Evolutionary conservation across 805 yeast genomes (phyloP).

Genomic region (Ogataea parapolymorpha): DNA sequence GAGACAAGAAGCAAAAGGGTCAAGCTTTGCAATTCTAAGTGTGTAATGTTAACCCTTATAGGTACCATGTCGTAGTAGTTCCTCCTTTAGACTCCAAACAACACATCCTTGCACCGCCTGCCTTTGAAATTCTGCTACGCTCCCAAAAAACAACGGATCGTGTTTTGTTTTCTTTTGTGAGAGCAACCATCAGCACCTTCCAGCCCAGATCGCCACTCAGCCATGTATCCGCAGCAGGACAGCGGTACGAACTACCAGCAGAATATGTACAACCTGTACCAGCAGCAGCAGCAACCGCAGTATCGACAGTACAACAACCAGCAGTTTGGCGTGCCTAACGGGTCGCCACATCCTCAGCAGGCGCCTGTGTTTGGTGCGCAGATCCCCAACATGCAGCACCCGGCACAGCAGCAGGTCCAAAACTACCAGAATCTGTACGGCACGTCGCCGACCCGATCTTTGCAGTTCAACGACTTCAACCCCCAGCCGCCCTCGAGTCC

Average conservation of each 20-base stretch:
- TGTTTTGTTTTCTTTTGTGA: slow-evolving; percentile 15
- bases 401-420: slow-evolving; percentile 18
- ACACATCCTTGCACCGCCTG: slow-evolving; percentile 6
- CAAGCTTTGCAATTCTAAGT: slow-evolving; percentile 98
- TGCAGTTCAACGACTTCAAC: slow-evolving; percentile 17
- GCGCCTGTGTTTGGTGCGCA: slow-evolving; percentile 17
- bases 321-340: slow-evolving; percentile 5
- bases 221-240: slow-evolving; percentile 12
- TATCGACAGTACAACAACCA: slow-evolving; percentile 14
- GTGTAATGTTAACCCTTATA: slow-evolving; percentile 12
- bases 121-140: neutral
- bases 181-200: neutral
- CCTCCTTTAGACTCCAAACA: neutral
- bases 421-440: slow-evolving; percentile 17
- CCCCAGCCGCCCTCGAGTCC: slow-evolving; percentile 36
- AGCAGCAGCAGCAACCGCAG: slow-evolving; percentile 32
- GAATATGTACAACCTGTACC: slow-evolving; percentile 17
- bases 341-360: slow-evolving; percentile 16
- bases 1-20: slow-evolving; percentile 99
- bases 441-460: slow-evolving; percentile 27
- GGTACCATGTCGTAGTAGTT: neutral
- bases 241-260: slow-evolving; percentile 22
- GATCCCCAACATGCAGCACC: slow-evolving; percentile 27
- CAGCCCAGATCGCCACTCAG: neutral
- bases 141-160: slow-evolving; percentile 10